Conservation (phyloP, 768 basidiomycete genomes). For the Thelephora aurantiotincta region DNA sequence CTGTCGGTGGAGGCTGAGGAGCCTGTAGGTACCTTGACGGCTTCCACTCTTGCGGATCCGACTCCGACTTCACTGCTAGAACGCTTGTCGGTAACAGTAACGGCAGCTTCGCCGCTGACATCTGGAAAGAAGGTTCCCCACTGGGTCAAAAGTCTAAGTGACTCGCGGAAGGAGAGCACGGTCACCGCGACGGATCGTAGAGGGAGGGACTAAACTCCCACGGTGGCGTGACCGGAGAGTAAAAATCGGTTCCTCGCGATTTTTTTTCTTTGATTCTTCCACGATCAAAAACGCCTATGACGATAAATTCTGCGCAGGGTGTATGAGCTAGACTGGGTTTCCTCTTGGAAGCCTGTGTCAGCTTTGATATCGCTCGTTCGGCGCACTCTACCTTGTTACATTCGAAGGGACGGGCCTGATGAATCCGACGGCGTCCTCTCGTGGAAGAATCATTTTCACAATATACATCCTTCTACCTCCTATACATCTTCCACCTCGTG, state of each 20-base stretch:
- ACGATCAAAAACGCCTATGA: slow-evolving; percentile 23
- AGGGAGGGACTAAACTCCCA: not conserved
- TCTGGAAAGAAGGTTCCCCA: no score
- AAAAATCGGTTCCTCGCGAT: not conserved
- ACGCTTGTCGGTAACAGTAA: no score
- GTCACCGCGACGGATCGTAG: no score
- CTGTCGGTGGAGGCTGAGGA: slow-evolving; percentile 70
- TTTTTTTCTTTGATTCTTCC: slow-evolving; percentile 11
- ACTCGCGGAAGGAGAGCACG: no score
- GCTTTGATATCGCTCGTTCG: slow-evolving; percentile 54
- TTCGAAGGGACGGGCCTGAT: slow-evolving; percentile 42
- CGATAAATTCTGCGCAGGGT: slow-evolving; percentile 36
- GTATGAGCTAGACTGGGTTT: slow-evolving; percentile 34
- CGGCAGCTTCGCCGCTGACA: no score
- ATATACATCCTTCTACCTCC: no score
- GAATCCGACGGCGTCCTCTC: slow-evolving; percentile 35
- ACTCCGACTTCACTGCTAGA: no score
- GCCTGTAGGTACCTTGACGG: slow-evolving; percentile 54
- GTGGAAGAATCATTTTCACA: no score
- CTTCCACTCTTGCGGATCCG: slow-evolving; percentile 47
- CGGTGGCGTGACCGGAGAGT: not conserved
- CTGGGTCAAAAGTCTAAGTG: no score
- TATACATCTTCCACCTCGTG: no score
- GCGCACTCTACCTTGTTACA: slow-evolving; percentile 45
- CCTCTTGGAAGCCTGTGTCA: slow-evolving; percentile 19